Evolutionary conservation across 2,329 filamentous ascomycete species (phyloP).

Genomic region (Pestalotiopsis sp.): DNA sequence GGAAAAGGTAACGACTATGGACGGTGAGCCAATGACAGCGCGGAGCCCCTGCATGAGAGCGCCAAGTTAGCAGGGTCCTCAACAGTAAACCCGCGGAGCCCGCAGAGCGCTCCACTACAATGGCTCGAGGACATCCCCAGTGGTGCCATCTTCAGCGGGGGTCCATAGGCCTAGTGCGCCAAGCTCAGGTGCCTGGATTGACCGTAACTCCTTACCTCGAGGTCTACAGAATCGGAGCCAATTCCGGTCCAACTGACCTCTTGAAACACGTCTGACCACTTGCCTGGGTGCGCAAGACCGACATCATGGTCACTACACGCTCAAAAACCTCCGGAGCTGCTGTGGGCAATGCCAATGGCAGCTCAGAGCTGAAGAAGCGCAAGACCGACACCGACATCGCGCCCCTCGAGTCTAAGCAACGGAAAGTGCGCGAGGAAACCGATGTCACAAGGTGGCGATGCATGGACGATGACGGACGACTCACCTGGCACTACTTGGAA

Average conservation of each 20-base stretch:
- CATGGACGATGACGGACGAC: slow-evolving; percentile 77
- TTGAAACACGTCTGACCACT: not conserved
- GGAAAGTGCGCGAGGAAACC: slow-evolving; percentile 60
- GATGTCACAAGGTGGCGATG: slow-evolving; percentile 85
- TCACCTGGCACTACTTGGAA: slow-evolving; percentile 92
- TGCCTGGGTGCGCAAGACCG: not conserved
- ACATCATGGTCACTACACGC: slow-evolving; percentile 35
- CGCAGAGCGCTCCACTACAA: not conserved
- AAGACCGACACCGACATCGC: slow-evolving; percentile 36
- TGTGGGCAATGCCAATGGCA: slow-evolving; percentile 14
- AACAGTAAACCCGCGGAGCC: not conserved
- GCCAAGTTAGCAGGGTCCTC: not conserved
- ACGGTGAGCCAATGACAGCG: too few species aligned
- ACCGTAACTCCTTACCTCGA: not conserved
- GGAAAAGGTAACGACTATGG: too few species aligned
- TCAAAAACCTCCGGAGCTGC: slow-evolving; percentile 21
- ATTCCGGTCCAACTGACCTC: not conserved
- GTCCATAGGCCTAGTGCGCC: not conserved
- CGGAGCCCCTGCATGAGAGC: too few species aligned
- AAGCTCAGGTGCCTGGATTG: not conserved
- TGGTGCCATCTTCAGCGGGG: not conserved
- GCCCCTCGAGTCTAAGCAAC: slow-evolving; percentile 40
- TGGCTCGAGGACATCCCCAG: not conserved
- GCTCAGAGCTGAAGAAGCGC: slow-evolving; percentile 40
- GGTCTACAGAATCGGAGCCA: not conserved